Conservation (phyloP, 2,329 filamentous ascomycete genomes). For the Raffaelea ambrosiae region DNA sequence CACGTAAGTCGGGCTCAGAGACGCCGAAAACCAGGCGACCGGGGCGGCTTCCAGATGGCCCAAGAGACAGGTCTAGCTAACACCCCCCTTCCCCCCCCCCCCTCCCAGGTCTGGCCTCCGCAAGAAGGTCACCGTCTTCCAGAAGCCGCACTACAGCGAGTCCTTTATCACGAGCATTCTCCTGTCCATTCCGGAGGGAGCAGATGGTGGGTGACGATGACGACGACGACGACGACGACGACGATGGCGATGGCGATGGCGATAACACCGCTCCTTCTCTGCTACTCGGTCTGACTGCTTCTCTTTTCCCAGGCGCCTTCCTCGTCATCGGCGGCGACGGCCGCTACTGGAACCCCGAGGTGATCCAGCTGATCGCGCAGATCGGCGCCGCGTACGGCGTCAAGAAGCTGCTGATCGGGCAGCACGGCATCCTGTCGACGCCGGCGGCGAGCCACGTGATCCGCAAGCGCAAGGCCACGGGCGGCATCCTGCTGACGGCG, state of each 20-base stretch:
- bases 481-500: constrained; percentile 91
- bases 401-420: constrained; percentile 96
- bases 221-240: too few relatives aligned
- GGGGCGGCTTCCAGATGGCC: too few relatives aligned
- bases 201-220: constrained; percentile 53
- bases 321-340: constrained; percentile 97
- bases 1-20: constrained; percentile 61
- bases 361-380: constrained; percentile 93
- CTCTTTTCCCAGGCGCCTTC: constrained; percentile 50
- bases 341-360: constrained; percentile 94
- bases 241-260: too few relatives aligned
- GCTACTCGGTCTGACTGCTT: constrained; percentile 10
- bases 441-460: constrained; percentile 95
- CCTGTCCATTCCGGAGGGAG: constrained; percentile 92
- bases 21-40: too few relatives aligned
- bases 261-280: too few relatives aligned
- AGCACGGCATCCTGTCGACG: constrained; percentile 93
- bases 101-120: constrained; percentile 78
- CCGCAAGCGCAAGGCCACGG: constrained; percentile 86
- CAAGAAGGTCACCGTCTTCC: constrained; percentile 98
- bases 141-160: constrained; percentile 91
- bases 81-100: neutral
- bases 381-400: constrained; percentile 95
- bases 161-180: constrained; percentile 91
- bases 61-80: too few relatives aligned